Percentiles rank a stretch among this genome's conserved stretches.
Evolutionary conservation across 495 filamentous ascomycete species (phyloP).

Genomic region (Hypoxylon subgilvum): DNA sequence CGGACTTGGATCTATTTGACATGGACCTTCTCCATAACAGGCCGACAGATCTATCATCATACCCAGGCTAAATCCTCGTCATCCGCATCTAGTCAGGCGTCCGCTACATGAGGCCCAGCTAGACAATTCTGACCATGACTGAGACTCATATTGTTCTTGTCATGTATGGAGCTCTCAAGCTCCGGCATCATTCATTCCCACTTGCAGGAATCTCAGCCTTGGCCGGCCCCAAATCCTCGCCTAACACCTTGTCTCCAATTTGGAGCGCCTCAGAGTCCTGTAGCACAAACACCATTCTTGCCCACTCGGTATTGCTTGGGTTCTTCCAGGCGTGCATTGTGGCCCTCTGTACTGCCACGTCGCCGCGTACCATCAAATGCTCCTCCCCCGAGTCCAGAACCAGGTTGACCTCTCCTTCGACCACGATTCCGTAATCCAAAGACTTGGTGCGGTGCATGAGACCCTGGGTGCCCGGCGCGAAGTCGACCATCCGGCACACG

Average conservation of each 20-base stretch:
- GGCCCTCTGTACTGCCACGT: slow-evolving; percentile 68
- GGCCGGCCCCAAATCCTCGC: slow-evolving; percentile 55
- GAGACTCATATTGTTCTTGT: no score
- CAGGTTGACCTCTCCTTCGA: slow-evolving; percentile 75
- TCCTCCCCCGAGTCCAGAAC: slow-evolving; percentile 66
- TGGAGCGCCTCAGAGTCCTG: slow-evolving; percentile 49
- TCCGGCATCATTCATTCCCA: slow-evolving; percentile 47
- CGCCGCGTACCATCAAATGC: slow-evolving; percentile 62
- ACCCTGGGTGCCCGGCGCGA: slow-evolving; percentile 58
- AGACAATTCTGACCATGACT: no score
- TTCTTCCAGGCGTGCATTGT: slow-evolving; percentile 76
- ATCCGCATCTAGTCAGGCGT: no score
- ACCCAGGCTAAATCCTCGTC: no score
- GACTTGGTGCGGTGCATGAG: slow-evolving; percentile 75
- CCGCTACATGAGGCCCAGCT: no score
- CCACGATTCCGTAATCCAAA: slow-evolving; percentile 76
- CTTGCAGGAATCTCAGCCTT: slow-evolving; percentile 47
- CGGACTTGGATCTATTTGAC: no score
- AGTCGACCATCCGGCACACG: slow-evolving; percentile 66
- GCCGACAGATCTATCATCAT: no score
- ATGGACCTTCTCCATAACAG: no score
- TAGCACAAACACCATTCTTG: slow-evolving; percentile 43
- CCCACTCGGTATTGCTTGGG: slow-evolving; percentile 51
- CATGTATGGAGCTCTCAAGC: no score
- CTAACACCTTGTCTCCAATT: slow-evolving; percentile 51